Evolutionary conservation across 2,329 filamentous ascomycete species (phyloP).

Genomic region (Cucurbitaria berberidis): DNA sequence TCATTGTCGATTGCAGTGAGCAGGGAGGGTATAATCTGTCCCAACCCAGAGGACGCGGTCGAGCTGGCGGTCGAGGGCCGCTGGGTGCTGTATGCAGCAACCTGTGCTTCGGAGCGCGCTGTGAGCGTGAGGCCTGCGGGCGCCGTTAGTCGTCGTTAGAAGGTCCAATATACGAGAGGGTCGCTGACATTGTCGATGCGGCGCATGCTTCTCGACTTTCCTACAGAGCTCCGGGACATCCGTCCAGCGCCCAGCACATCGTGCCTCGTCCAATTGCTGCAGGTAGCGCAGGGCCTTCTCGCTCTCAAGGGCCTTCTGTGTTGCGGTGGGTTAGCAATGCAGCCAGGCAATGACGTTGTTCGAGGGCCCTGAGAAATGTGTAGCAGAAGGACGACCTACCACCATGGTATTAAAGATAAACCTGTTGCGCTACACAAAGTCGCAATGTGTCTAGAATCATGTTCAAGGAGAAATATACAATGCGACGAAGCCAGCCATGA

Average conservation of each 20-base stretch:
- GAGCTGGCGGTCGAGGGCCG: slow-evolving; percentile 52
- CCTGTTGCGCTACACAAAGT: slow-evolving; percentile 33
- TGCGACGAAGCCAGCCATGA: slow-evolving; percentile 27
- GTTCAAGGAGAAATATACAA: slow-evolving; percentile 34
- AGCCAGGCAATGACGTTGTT: slow-evolving; percentile 42
- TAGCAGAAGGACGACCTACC: slow-evolving; percentile 29
- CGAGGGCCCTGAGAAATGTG: not conserved
- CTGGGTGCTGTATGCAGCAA: slow-evolving; percentile 51
- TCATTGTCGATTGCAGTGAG: slow-evolving; percentile 50
- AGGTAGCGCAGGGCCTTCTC: slow-evolving; percentile 85
- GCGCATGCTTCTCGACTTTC: slow-evolving; percentile 94
- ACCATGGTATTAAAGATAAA: slow-evolving; percentile 43
- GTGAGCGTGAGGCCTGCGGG: slow-evolving; percentile 54
- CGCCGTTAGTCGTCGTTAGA: slow-evolving; percentile 19
- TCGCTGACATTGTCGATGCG: slow-evolving; percentile 77
- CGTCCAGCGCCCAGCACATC: slow-evolving; percentile 87
- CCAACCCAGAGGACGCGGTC: slow-evolving; percentile 35
- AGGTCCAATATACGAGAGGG: not conserved
- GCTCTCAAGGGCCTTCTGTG: slow-evolving; percentile 58
- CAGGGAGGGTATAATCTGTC: slow-evolving; percentile 50
- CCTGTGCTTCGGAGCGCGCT: slow-evolving; percentile 55
- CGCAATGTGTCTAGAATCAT: slow-evolving; percentile 33
- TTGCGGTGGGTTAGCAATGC: slow-evolving; percentile 34
- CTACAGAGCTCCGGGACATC: slow-evolving; percentile 86
- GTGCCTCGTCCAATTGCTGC: slow-evolving; percentile 79